Base-by-base conservation (phyloP, 2,329 filamentous ascomycete genomes). In the Alternaria brassicicola region DNA sequence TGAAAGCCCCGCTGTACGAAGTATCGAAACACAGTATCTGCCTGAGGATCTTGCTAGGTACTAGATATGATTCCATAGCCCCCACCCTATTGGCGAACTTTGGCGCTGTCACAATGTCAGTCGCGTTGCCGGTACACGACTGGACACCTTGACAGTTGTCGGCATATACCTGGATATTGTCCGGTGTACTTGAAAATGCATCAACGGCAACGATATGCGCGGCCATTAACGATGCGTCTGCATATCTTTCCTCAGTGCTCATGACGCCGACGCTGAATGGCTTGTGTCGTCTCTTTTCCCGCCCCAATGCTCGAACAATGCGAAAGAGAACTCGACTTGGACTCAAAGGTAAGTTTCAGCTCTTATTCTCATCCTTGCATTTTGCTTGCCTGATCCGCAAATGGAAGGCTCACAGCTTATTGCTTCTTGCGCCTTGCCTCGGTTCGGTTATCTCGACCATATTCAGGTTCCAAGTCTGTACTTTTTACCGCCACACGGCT, bases 401-500 rank as follows among this genome's bases (percentile, higher is more conserved):
- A 33, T n/a, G 43, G 43, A 12, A 35, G 30, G 13, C 43, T 35
- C 35, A 35, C 30, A 47, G 30, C 43, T 10, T 13, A 3, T 47
- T 47, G 15, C 43, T 47, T 47, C 28, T 47, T 47, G 28, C 30
- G 43, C 43, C 43, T 47, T 19, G 43, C 43, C 43, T 47, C 30
- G 17, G 28, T 31, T 47, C 43, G 43, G 43, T 31, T 47, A 23
- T 47, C 12, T 47, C 28, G 43, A 31, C 43, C 35, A 48, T 36
- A 25, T 42, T 31, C 45, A 35, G 46, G 51, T 57, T 52, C 48
- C 51, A 28, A 35, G 35, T 38, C 19, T 17, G 33, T 47, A 19
- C 35, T 38, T 41, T 48, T 47, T 57, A 25, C 36, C 50, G 42
- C 26, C 46, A 42, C 31, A 46, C 48, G 48, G 52, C 42, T 58